Evolutionary conservation across 441 rosid species (phyloP).

Genomic region (Capsella rubella): DNA sequence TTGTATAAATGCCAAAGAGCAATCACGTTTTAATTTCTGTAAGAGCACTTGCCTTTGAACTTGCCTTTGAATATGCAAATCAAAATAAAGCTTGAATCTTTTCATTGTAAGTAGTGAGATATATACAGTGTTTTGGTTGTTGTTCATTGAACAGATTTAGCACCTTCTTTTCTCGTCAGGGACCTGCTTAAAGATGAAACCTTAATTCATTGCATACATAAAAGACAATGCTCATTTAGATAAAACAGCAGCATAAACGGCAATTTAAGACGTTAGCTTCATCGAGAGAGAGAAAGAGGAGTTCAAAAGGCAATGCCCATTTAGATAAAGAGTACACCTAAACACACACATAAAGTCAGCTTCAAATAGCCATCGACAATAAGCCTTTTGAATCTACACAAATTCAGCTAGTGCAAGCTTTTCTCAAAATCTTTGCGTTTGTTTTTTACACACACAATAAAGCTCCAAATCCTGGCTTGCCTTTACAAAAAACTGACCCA

Average conservation of each 20-base stretch:
- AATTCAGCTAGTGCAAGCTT: conserved; percentile 32
- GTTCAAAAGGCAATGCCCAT: conserved; percentile 14
- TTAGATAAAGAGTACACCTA: conserved; percentile 13
- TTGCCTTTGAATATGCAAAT: conserved; percentile 19
- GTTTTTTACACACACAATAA: conserved; percentile 23
- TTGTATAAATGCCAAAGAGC: conserved; percentile 2
- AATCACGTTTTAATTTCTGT: conserved; percentile 30
- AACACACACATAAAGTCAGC: conserved; percentile 35
- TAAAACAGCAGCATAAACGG: not conserved
- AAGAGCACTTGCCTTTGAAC: conserved; percentile 17
- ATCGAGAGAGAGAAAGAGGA: conserved; percentile 1
- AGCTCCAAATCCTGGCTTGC: conserved; percentile 39
- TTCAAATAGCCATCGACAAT: conserved; percentile 28
- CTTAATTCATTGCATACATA: no score
- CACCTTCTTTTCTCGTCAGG: not conserved
- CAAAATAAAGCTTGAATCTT: conserved; percentile 16
- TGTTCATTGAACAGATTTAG: not conserved
- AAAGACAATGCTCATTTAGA: no score
- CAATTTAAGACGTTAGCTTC: not conserved
- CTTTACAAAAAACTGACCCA: conserved; percentile 41
- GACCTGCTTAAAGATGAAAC: not conserved
- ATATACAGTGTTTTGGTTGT: not conserved
- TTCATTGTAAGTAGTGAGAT: not conserved
- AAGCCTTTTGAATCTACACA: conserved; percentile 19
- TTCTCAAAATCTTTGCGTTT: conserved; percentile 26